Percentiles rank a stretch among this genome's conserved stretches.
These are phyloP conservation scores for Begonia fuchsioides DNA, from an alignment of 306 rosid genomes.

Conservation along the genomic window DNA sequence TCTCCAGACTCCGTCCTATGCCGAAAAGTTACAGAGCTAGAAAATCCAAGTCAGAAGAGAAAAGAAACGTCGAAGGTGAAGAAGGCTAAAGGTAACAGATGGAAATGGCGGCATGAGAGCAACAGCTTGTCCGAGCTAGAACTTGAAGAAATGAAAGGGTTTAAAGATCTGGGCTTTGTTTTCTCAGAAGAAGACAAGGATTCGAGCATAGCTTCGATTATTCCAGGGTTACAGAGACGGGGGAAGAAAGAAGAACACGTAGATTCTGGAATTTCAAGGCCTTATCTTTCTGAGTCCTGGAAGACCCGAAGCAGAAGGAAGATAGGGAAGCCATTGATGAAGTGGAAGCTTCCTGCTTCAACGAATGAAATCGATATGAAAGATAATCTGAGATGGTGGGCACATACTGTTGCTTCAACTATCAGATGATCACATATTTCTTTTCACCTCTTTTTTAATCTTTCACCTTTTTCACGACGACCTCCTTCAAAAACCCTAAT, in stretches of 20 bases:
- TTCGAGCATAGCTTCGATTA: conserved; percentile 58
- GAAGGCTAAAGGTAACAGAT: background rate
- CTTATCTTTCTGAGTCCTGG: conserved; percentile 93
- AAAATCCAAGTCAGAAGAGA: conserved; percentile 7
- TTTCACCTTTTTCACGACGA: no score
- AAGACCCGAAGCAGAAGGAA: conserved; percentile 22
- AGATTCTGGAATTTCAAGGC: conserved; percentile 34
- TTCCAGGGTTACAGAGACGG: conserved; percentile 77
- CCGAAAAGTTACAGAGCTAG: conserved; percentile 20
- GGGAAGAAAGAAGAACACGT: conserved; percentile 26
- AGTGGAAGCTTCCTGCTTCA: conserved; percentile 48
- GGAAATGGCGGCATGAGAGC: no score
- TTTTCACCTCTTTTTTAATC: no score
- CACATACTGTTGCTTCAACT: conserved; percentile 70
- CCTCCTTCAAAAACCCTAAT: conserved; percentile 36
- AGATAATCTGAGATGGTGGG: conserved; percentile 68
- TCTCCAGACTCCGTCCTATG: conserved; percentile 37
- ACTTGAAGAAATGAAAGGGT: conserved; percentile 84
- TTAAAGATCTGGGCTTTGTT: conserved; percentile 86
- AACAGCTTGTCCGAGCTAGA: conserved; percentile 80
- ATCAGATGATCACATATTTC: conserved; percentile 29
- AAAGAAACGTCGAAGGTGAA: conserved; percentile 15
- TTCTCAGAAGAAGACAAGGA: conserved; percentile 66
- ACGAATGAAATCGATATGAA: conserved; percentile 51
- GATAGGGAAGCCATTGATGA: conserved; percentile 36